phyloP scores from a whole-genome alignment of 2,329 filamentous ascomycete species.

The Volutella citrinella region DNA sequence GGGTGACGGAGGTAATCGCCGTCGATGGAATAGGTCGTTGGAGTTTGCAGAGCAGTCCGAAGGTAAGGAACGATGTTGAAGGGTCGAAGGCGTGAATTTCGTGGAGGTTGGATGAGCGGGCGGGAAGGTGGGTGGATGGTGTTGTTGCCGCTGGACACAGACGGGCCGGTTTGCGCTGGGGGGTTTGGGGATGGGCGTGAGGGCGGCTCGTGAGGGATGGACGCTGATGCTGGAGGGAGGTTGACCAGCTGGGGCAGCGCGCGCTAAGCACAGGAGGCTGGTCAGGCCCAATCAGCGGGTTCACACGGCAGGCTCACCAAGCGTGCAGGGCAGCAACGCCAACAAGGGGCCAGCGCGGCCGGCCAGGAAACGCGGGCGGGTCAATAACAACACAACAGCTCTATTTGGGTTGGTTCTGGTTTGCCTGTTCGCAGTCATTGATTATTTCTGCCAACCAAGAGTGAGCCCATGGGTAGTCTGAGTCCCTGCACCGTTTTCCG shows the following conservation, averaged over 20 bases:
- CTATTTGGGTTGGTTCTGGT: no score
- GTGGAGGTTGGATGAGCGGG: no score
- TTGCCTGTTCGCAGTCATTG: no score
- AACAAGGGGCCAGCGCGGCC: slow-evolving; percentile 19
- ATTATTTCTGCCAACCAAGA: no score
- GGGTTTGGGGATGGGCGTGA: slow-evolving; percentile 23
- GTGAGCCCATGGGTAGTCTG: slow-evolving; percentile 1
- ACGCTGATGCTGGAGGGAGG: slow-evolving; percentile 27
- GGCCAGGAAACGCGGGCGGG: slow-evolving; percentile 26
- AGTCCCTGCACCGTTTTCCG: no score
- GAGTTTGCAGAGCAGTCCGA: no score
- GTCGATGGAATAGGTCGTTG: no score
- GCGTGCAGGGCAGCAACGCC: no score
- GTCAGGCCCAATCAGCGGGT: slow-evolving; percentile 17
- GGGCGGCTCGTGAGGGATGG: slow-evolving; percentile 23
- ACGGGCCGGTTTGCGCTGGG: slow-evolving; percentile 12
- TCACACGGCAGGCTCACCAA: slow-evolving; percentile 8
- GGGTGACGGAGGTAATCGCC: no score
- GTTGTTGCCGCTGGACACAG: slow-evolving; percentile 10
- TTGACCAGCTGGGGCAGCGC: slow-evolving; percentile 20
- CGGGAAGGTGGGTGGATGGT: slow-evolving; percentile 11
- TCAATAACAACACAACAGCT: slow-evolving; percentile 29
- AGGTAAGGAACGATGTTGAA: no score
- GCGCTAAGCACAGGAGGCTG: slow-evolving; percentile 17
- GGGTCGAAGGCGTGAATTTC: no score